Base-by-base conservation (phyloP, 139 green algal genomes). In the Limnomonas spitsbergensis region DNA sequence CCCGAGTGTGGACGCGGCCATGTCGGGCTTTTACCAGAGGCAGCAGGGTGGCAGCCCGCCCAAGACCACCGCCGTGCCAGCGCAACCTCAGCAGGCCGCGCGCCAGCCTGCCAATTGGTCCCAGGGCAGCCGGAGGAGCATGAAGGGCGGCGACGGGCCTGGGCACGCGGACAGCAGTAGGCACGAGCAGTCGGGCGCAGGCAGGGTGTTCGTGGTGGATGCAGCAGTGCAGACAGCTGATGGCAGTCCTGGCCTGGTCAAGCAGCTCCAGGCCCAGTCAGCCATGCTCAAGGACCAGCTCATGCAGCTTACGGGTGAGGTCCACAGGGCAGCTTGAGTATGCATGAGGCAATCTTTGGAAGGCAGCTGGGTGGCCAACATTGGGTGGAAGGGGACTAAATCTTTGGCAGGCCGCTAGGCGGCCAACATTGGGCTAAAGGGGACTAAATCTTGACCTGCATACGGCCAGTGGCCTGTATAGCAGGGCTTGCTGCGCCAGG, bases 211-310 rank as follows among this genome's bases (percentile, higher is more conserved):
- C 39, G 24, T 86, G 38, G 27, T 78, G 53, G 81, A 82, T 35
- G 78, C 75, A 9, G 77, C 77, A 20, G 69, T 76, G 9, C 85
- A 90, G 53, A 89, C 88, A 0, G 71, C 75, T 24, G 78, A 88
- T 34, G 70, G 78, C 35, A 78, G 47, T 61, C 47, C 47, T 61
- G 47, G 47, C 14, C 47, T 61, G 20, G 47, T 61, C 47, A 61
- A 61, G 20, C 47, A 39, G 26, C 73, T 90, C 69, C 66, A 85
- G 26, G 61, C 24, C 29, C 82, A 92, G 78, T 77, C 76, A 6
- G 66, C 75, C 40, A 56, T 87, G 79, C 76, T 92, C 26, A 61
- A 71, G 32, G 53, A 77, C 53, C 82, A 90, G 69, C 81, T 88
- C n/a, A 32, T 6, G 2, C 69, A 47, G 4, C 27, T 89, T 9